Percentiles rank a stretch among this genome's conserved stretches.
Evolutionary conservation across 2,329 filamentous ascomycete species (phyloP).

Genomic region (Penicillium polonicum): DNA sequence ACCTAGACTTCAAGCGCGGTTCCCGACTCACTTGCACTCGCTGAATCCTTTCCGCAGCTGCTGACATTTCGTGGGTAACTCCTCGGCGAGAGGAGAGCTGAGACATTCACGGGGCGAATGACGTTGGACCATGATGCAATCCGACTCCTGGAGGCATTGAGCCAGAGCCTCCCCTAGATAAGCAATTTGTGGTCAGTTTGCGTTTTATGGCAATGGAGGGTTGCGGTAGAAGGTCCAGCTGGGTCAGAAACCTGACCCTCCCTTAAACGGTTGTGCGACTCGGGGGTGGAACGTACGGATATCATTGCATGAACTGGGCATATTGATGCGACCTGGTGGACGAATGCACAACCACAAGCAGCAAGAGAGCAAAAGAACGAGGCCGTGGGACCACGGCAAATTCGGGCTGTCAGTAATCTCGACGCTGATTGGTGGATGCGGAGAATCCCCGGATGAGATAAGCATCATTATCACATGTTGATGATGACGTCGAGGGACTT

Average conservation of each 20-base stretch:
- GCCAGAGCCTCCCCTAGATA: slow-evolving; percentile 80
- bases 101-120: slow-evolving; percentile 86
- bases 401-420: slow-evolving; percentile 18
- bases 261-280: background rate
- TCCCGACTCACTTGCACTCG: slow-evolving; percentile 69
- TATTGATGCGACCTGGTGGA: slow-evolving; percentile 43
- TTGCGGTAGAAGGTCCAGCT: slow-evolving; percentile 1
- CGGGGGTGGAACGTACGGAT: slow-evolving; percentile 65
- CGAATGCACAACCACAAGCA: slow-evolving; percentile 3
- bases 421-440: slow-evolving; percentile 15
- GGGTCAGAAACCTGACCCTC: background rate
- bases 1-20: background rate
- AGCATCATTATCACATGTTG: slow-evolving; percentile 31
- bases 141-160: slow-evolving; percentile 90
- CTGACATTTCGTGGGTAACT: slow-evolving; percentile 82
- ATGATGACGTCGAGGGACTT: slow-evolving; percentile 23
- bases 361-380: background rate
- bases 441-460: slow-evolving; percentile 34
- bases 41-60: slow-evolving; percentile 90
- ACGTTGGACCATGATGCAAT: slow-evolving; percentile 92
- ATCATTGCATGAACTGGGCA: slow-evolving; percentile 97
- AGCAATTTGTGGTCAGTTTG: slow-evolving; percentile 20
- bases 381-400: slow-evolving; percentile 17
- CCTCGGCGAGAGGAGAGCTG: slow-evolving; percentile 74
- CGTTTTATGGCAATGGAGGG: slow-evolving; percentile 3